Percentiles rank a stretch among this genome's conserved stretches.
Evolutionary conservation across 352 stramenopile genomes (phyloP).

Genomic region (Aphanomyces stellatus): DNA sequence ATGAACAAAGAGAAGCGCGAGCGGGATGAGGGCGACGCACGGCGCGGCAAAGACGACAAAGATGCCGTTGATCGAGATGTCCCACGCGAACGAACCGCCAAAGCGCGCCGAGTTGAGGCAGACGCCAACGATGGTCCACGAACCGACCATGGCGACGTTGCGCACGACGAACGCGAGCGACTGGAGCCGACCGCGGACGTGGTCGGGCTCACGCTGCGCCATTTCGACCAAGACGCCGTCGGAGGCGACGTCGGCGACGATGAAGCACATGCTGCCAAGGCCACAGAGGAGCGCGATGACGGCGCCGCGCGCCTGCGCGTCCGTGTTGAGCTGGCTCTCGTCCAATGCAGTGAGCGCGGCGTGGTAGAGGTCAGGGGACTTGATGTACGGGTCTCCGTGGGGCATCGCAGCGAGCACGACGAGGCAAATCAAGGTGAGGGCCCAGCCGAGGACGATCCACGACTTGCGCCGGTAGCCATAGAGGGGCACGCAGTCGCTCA

Average conservation of each 20-base stretch:
- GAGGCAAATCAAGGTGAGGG: slow-evolving; percentile 26
- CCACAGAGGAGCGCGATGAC: slow-evolving; percentile 42
- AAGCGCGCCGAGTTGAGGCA: slow-evolving; percentile 48
- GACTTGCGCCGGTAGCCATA: slow-evolving; percentile 70
- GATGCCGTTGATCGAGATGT: slow-evolving; percentile 2
- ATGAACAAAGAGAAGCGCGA: background rate
- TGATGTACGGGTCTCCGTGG: slow-evolving; percentile 35
- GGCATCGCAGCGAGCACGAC: slow-evolving; percentile 31
- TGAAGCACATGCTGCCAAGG: slow-evolving; percentile 48
- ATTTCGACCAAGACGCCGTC: slow-evolving; percentile 65
- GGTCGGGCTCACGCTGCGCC: slow-evolving; percentile 56
- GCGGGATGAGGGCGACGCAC: slow-evolving; percentile 15
- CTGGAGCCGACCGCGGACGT: slow-evolving; percentile 47
- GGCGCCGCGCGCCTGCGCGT: slow-evolving; percentile 27
- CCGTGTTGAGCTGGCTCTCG: slow-evolving; percentile 27
- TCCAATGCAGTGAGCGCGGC: background rate
- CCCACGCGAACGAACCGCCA: slow-evolving; percentile 33
- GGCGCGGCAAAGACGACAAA: slow-evolving; percentile 28
- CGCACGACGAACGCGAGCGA: slow-evolving; percentile 61
- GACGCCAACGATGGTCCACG: slow-evolving; percentile 28
- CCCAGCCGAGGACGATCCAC: slow-evolving; percentile 75
- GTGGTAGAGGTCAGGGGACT: slow-evolving; percentile 20
- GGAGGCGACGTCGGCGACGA: slow-evolving; percentile 57
- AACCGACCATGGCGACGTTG: slow-evolving; percentile 28
- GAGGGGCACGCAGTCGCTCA: slow-evolving; percentile 80